Evolutionary conservation across 495 filamentous ascomycete genomes (phyloP).

Genomic region (Tetracladium setigerum): DNA sequence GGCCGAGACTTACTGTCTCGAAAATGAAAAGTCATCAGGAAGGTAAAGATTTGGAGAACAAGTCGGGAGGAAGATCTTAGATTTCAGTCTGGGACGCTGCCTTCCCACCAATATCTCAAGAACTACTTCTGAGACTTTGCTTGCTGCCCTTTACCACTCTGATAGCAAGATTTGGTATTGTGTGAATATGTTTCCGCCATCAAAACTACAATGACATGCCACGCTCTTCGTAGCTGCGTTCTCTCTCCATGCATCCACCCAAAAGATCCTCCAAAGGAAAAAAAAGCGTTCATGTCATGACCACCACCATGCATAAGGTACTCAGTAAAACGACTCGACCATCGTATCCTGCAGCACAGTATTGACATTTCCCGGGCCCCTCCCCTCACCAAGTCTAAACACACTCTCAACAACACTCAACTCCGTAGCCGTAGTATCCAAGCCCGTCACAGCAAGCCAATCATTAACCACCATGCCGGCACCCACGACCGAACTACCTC

Average conservation of each 20-base stretch:
- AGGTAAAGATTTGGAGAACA: too few species aligned
- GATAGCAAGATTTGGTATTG: too few species aligned
- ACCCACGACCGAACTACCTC: constrained; percentile 87
- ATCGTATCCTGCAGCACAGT: constrained; percentile 90
- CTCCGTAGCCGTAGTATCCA: constrained; percentile 96
- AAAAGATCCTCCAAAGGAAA: too few species aligned
- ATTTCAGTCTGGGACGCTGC: too few species aligned
- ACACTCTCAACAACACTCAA: constrained; percentile 93
- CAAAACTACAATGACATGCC: too few species aligned
- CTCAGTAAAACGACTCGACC: constrained; percentile 93
- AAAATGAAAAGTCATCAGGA: background rate
- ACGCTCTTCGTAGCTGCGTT: background rate
- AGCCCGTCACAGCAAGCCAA: constrained; percentile 94
- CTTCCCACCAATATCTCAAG: too few species aligned
- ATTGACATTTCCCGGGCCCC: constrained; percentile 63
- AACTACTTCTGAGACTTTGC: too few species aligned
- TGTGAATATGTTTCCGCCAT: too few species aligned
- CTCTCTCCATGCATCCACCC: background rate
- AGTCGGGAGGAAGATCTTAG: too few species aligned
- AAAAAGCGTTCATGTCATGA: too few species aligned
- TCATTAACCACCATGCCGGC: constrained; percentile 99
- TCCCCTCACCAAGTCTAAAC: constrained; percentile 86
- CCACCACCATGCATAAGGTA: background rate
- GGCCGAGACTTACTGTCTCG: too few species aligned
- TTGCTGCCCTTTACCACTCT: too few species aligned